Percentiles rank a stretch among this genome's conserved stretches.
phyloP scores from a whole-genome alignment of 305 asterid species.

The Solanum hybrid region DNA sequence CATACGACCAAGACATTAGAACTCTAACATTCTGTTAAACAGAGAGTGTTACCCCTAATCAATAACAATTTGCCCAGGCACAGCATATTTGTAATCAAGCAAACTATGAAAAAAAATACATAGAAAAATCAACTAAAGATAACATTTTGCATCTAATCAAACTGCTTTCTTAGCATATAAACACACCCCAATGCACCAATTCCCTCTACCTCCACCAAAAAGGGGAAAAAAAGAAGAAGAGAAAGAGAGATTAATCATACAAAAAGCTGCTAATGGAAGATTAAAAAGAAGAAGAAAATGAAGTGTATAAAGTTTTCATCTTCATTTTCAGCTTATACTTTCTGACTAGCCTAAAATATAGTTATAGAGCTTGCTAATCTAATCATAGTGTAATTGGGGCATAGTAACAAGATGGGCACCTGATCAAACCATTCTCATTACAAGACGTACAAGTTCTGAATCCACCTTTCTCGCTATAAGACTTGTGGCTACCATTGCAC shows the following conservation, averaged over 20 bases:
- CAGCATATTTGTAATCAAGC: background rate
- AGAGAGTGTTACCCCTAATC: background rate
- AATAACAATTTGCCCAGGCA: background rate
- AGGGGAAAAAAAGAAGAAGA: background rate
- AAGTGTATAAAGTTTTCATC: background rate
- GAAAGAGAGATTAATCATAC: background rate
- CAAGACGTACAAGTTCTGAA: conserved; percentile 71
- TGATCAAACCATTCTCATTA: conserved; percentile 88
- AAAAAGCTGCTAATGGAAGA: background rate
- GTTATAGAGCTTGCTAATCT: background rate
- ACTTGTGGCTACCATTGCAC: conserved; percentile 79
- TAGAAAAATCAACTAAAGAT: background rate
- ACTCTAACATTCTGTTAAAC: background rate
- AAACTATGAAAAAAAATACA: background rate
- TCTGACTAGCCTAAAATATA: background rate
- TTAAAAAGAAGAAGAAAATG: background rate
- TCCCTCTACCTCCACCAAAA: background rate
- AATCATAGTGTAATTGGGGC: conserved; percentile 25
- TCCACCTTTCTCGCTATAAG: conserved; percentile 62
- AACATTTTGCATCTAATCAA: background rate
- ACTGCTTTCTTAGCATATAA: background rate
- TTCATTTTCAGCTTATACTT: background rate
- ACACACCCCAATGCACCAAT: conserved; percentile 1
- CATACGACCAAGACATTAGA: background rate
- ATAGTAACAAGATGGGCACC: conserved; percentile 91